These are phyloP conservation scores for Aureobasidium sp. DNA, from an alignment of 2,329 filamentous ascomycete genomes.

Conservation along the genomic window DNA sequence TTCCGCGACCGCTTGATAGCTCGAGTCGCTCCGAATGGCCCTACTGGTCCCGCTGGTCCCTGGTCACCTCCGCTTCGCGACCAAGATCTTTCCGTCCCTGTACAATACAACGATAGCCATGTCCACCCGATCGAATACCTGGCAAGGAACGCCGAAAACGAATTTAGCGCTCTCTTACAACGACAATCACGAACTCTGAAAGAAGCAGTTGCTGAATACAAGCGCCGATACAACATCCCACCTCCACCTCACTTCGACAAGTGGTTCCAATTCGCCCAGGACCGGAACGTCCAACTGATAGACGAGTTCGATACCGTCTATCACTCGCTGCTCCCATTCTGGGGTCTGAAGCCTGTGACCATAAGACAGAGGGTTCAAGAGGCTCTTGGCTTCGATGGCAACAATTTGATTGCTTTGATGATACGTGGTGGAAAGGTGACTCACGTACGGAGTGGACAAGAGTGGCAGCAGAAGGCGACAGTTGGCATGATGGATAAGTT, in stretches of 20 bases:
- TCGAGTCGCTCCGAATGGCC: background rate
- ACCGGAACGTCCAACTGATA: slow-evolving; percentile 65
- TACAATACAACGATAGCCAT: slow-evolving; percentile 28
- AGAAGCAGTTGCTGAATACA: slow-evolving; percentile 77
- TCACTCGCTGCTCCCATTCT: slow-evolving; percentile 78
- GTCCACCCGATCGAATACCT: slow-evolving; percentile 41
- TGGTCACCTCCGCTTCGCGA: slow-evolving; percentile 13
- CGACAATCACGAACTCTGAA: slow-evolving; percentile 62
- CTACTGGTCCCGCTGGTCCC: background rate
- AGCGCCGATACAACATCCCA: slow-evolving; percentile 67
- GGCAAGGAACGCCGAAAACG: slow-evolving; percentile 32
- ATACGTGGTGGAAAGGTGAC: slow-evolving; percentile 67
- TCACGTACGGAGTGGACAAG: slow-evolving; percentile 61
- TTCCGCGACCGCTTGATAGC: slow-evolving; percentile 18
- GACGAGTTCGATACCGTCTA: slow-evolving; percentile 91
- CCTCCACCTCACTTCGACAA: slow-evolving; percentile 90
- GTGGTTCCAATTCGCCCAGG: slow-evolving; percentile 81
- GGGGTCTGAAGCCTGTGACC: slow-evolving; percentile 72
- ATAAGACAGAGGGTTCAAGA: slow-evolving; percentile 71
- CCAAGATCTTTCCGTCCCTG: slow-evolving; percentile 23
- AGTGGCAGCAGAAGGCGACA: slow-evolving; percentile 80
- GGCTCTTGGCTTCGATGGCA: slow-evolving; percentile 68
- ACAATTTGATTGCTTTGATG: slow-evolving; percentile 67
- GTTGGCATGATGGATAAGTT: slow-evolving; percentile 75
- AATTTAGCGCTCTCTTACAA: slow-evolving; percentile 30